Conservation (phyloP, 345 rosid species). For the Pugionium cornutum region DNA sequence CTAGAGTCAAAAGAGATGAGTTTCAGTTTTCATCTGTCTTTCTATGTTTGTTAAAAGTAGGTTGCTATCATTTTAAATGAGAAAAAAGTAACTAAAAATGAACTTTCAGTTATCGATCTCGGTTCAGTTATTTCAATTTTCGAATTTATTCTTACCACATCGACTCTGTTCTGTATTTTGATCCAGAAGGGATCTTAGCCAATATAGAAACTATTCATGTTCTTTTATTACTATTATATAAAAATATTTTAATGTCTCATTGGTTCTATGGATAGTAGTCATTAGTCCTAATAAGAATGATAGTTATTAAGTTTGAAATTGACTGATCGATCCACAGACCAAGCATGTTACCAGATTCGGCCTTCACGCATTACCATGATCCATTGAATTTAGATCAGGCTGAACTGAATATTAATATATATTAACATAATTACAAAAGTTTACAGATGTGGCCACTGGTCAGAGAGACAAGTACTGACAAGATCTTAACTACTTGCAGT, state of each 20-base stretch:
- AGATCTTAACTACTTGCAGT: constrained; percentile 36
- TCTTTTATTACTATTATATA: too few species aligned
- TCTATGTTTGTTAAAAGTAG: neutral
- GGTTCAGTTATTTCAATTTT: neutral
- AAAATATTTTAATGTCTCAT: too few species aligned
- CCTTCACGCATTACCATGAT: constrained; percentile 41
- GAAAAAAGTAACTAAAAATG: neutral
- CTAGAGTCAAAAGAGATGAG: neutral
- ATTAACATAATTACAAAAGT: constrained; percentile 3
- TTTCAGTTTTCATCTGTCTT: constrained; percentile 15
- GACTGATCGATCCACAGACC: constrained; percentile 40
- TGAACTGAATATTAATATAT: neutral
- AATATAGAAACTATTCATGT: neutral
- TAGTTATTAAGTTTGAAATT: constrained; percentile 20
- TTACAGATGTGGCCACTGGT: constrained; percentile 27
- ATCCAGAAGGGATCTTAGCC: neutral
- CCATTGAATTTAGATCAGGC: constrained; percentile 38
- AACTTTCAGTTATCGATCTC: neutral
- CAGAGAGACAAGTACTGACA: constrained; percentile 38
- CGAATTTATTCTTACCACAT: neutral
- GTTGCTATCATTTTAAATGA: neutral
- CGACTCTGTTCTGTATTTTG: neutral
- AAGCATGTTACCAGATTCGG: constrained; percentile 37
- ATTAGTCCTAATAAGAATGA: too few species aligned
- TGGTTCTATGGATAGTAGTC: too few species aligned